Conservation (phyloP, 805 yeast species). For the Cyberlindnera xylosilytica region DNA sequence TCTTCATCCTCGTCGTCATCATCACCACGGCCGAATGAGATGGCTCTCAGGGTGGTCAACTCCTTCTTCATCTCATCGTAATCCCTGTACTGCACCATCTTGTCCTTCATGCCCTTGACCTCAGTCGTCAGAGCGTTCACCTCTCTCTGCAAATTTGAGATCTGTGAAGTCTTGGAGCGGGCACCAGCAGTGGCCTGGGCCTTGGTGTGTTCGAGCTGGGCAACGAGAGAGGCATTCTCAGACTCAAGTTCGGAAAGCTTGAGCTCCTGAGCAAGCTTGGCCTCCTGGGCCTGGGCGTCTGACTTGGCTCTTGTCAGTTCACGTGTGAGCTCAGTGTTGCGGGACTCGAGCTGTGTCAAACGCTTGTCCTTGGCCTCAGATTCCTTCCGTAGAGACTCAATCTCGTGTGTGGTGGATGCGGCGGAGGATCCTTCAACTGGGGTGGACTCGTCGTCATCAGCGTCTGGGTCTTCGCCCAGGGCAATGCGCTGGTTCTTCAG, state of each 20-base stretch:
- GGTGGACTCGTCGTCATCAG: conserved; percentile 9
- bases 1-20: conserved; percentile 26
- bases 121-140: conserved; percentile 44
- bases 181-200: conserved; percentile 30
- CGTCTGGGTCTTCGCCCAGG: conserved; percentile 34
- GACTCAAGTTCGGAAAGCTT: conserved; percentile 57
- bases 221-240: conserved; percentile 62
- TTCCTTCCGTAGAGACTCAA: conserved; percentile 71
- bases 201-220: conserved; percentile 52
- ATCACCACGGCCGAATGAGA: conserved; percentile 61
- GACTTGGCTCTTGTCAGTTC: conserved; percentile 54
- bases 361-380: conserved; percentile 68
- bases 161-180: conserved; percentile 15
- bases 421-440: neutral
- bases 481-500: conserved; percentile 46
- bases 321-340: conserved; percentile 72
- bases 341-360: conserved; percentile 64
- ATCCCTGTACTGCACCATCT: conserved; percentile 53
- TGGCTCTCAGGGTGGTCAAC: conserved; percentile 63
- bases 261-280: conserved; percentile 37
- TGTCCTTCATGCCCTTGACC: conserved; percentile 44
- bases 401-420: conserved; percentile 3
- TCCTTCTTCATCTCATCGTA: conserved; percentile 82
- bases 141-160: conserved; percentile 30
- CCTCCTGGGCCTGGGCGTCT: conserved; percentile 41